A percentile compares a stretch with the other conserved stretches of the same genome.
Conservation (phyloP, 1,284 basidiomycete genomes). For the Ceratobasidium sp. region DNA sequence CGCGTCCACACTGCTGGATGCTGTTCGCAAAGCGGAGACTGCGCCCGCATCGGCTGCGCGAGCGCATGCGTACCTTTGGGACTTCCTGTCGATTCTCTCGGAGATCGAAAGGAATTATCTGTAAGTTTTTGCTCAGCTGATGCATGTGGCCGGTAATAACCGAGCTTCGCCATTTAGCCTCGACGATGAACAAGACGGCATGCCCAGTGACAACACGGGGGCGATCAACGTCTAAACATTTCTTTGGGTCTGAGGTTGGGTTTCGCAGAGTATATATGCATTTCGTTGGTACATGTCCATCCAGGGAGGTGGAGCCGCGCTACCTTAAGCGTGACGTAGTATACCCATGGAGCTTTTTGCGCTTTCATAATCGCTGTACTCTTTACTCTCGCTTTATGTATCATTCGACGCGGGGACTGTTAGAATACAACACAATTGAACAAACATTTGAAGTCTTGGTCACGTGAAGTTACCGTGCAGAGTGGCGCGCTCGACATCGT, state of each 20-base stretch:
- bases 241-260: constrained; percentile 13
- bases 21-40: constrained; percentile 82
- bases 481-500: constrained; percentile 5
- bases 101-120: constrained; percentile 89
- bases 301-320: constrained; percentile 18
- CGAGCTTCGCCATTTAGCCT: constrained; percentile 10
- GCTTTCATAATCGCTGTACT: constrained; percentile 26
- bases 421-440: constrained; percentile 40
- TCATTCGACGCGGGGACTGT: constrained; percentile 16
- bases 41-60: constrained; percentile 78
- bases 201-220: constrained; percentile 59
- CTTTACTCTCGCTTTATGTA: constrained; percentile 33
- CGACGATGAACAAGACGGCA: constrained; percentile 75
- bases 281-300: constrained; percentile 26
- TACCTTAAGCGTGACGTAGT: constrained; percentile 21
- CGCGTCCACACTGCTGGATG: constrained; percentile 85
- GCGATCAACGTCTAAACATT: constrained; percentile 33
- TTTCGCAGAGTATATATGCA: background rate
- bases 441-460: constrained; percentile 17
- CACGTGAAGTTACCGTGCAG: background rate
- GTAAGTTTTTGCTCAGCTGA: constrained; percentile 62
- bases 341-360: constrained; percentile 22
- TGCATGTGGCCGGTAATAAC: background rate
- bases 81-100: constrained; percentile 86
- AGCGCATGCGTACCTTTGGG: constrained; percentile 85